Base-by-base conservation (phyloP, 1,284 basidiomycete species). In the Ceratobasidium sp. region DNA sequence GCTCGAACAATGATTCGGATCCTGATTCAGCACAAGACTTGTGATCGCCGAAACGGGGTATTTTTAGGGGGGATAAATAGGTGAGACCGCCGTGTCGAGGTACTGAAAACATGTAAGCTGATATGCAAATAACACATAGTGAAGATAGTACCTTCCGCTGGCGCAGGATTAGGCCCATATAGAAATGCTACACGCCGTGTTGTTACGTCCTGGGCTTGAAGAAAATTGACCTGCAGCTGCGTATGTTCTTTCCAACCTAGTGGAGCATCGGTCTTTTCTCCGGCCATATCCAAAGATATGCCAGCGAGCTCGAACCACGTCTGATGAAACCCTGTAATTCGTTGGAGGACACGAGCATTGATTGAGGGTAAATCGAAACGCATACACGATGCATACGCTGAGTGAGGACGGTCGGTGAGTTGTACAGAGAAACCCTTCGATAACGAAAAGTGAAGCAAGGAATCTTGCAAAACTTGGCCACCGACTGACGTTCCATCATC, bases 261-360 rank as follows among this genome's bases (percentile, higher is more conserved):
- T 2, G 90, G 88, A 2, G 87, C 83, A 43, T 82, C 82, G 76
- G 93, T 94, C 1, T 88, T 80, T 73, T 95, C 93, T 20, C 92
- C 57, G 55, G 83, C 82, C 0, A 84, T 74, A 72, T 91, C 90
- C 0, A 85, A 78, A 7, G 78, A 75, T 1, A 89, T 38, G 15
- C 82, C 79, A 5, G 83, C 86, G 27, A 88, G 88, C 74, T 94
- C 90, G 22, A 89, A 78, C 92, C 93, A 95, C 1, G 80, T 80
- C 25, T 74, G 70, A 13, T 73, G n/a, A 68, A 62, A 31, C 13
- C 47, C 58, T 35, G 50, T 65, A 27, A 65, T n/a, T 43, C 62
- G 49, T 22, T 65, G 62, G 13, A 65, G 38, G 32, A 65, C 43
- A 20, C 62, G 62, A 43, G 38, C 35, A 32, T 35, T 54, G 25